A percentile compares a stretch with the other conserved stretches of the same genome.
phyloP scores from a whole-genome alignment of 2,329 filamentous ascomycete species.

The Diplocarpon mali region DNA sequence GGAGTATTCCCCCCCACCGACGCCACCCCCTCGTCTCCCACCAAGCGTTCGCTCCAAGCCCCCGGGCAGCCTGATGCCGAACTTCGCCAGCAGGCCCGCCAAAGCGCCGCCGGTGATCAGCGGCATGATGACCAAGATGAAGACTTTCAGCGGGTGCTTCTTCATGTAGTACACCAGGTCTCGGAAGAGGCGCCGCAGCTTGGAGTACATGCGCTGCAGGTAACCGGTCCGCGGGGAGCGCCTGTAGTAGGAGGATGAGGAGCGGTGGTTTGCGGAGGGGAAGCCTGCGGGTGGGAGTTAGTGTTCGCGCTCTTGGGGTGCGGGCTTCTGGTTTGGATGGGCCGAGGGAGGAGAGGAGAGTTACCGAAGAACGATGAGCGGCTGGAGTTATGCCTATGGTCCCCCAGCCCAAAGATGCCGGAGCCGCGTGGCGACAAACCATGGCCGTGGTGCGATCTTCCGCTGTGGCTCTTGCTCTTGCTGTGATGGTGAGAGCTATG shows the following conservation, averaged over 20 bases:
- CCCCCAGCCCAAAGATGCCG: conserved; percentile 32
- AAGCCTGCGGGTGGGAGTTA: conserved; percentile 5
- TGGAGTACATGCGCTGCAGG: conserved; percentile 59
- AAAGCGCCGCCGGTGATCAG: conserved; percentile 76
- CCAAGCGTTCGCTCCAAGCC: conserved; percentile 48
- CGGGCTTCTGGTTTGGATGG: neutral
- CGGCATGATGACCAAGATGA: conserved; percentile 79
- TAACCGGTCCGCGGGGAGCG: conserved; percentile 75
- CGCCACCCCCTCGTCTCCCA: conserved; percentile 2
- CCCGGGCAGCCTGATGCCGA: conserved; percentile 67
- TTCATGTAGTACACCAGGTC: conserved; percentile 75
- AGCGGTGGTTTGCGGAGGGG: conserved; percentile 13
- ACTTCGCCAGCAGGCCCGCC: conserved; percentile 62
- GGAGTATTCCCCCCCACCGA: conserved; percentile 29
- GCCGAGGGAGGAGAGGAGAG: neutral
- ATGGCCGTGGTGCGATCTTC: neutral
- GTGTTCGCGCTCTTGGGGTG: neutral
- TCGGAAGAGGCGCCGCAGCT: conserved; percentile 68
- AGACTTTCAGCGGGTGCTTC: conserved; percentile 75
- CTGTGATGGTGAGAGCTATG: conserved; percentile 11
- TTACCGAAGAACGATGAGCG: conserved; percentile 2
- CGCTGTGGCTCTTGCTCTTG: conserved; percentile 3
- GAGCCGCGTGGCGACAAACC: neutral
- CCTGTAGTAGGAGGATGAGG: conserved; percentile 54
- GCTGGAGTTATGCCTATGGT: conserved; percentile 24